Evolutionary conservation across 345 rosid genomes (phyloP), one percentile per base, ranked within the genome.

Genomic region (Streptanthus diversifolius): DNA sequence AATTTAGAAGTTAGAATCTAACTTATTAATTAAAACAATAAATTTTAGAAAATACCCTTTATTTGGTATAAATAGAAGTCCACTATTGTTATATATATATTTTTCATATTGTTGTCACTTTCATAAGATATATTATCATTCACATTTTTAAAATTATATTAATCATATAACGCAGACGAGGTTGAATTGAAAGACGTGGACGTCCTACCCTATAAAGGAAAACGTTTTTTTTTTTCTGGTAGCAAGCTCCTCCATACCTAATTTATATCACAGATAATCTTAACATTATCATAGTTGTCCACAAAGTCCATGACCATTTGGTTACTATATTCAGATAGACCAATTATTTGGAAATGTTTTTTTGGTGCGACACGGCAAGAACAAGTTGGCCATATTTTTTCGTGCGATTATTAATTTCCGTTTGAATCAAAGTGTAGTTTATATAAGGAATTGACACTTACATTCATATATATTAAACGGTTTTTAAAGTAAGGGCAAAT

Each of bases 301-400:
- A 54, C 63, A 68, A 40, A 27, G 52, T 40, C 53, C 30, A 68
- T 12, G 17, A 54, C 39, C 19, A 40, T 43, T 12, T 54, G 29
- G 37, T 25, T 15, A 53, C 36, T 53, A 39, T 51, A 67, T 51
- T 25, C 5, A 25, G 12, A 47, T 29, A 17, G 68, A 36, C 9
- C 44, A 66, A 66, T 66, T 43, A 66, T 66, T 43, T 43, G 10
- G 3, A 37, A 10, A 52, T 37, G 37, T 37, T 53, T 18, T 49
- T 30, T 53, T 53, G 61, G 71, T 67, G 61, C 39, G 71, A 52
- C 49, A 53, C 51, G 49, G 62, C 62, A 67, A 39, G 39, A 39
- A 17, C 72, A 67, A 67, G 72, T 67, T 67, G 72, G 49, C 71
- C 61, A 51, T 36, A n/a, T 36, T 25, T 7, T n/a, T 53, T 39